These are phyloP conservation scores for Mycena olivaceomarginata DNA, from an alignment of 768 basidiomycete genomes.

Conservation along the genomic window DNA sequence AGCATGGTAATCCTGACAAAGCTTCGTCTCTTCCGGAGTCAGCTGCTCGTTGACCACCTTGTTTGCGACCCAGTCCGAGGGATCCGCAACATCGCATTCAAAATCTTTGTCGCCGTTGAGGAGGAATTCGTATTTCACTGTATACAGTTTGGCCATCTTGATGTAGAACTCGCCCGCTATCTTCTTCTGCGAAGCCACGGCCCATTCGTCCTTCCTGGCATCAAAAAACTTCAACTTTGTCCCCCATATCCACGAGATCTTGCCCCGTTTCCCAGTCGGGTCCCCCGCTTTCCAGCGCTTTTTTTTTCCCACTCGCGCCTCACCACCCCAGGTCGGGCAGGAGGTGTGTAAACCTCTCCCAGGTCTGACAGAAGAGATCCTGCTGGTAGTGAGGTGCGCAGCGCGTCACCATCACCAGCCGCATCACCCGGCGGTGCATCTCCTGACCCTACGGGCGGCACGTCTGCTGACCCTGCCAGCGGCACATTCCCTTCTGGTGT, in stretches of 20 bases:
- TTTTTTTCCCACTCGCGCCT: not conserved
- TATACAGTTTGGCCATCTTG: not conserved
- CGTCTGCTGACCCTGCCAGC: too few species aligned
- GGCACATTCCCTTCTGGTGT: too few species aligned
- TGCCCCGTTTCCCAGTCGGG: constrained; percentile 1
- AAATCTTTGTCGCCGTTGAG: constrained; percentile 1
- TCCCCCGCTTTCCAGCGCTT: not conserved
- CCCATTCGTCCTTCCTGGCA: not conserved
- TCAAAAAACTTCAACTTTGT: constrained; percentile 13
- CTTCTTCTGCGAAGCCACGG: not conserved
- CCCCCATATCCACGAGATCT: not conserved
- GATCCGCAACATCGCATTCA: not conserved
- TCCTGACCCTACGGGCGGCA: too few species aligned
- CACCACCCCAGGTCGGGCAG: too few species aligned
- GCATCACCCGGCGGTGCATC: too few species aligned
- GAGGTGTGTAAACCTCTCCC: too few species aligned
- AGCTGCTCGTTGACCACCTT: constrained; percentile 1
- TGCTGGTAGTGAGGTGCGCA: too few species aligned
- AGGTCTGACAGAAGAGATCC: too few species aligned
- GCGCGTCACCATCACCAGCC: too few species aligned
- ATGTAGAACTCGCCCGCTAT: not conserved
- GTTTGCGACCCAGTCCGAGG: constrained; percentile 1
- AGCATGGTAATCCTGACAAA: not conserved
- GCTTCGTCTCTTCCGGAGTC: not conserved
- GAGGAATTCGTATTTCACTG: not conserved